Conservation (phyloP, 768 basidiomycete genomes). For the Tricholoma hemisulphureum region DNA sequence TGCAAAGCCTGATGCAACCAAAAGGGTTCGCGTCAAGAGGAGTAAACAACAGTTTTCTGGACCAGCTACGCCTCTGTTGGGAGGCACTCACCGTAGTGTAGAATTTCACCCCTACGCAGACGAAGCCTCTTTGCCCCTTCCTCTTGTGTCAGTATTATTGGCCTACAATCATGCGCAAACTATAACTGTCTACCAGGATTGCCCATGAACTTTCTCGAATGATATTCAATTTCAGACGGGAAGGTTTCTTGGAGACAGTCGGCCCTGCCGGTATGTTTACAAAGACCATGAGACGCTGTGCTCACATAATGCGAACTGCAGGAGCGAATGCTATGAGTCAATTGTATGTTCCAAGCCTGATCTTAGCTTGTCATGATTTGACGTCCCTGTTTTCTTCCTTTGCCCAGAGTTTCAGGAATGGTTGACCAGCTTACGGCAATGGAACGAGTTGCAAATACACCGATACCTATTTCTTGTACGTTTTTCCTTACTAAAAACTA, state of each 20-base stretch:
- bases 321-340: slow-evolving; percentile 76
- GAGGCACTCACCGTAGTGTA: slow-evolving; percentile 50
- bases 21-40: slow-evolving; percentile 67
- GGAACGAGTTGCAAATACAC: slow-evolving; percentile 90
- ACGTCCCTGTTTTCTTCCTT: slow-evolving; percentile 2
- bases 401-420: slow-evolving; percentile 67
- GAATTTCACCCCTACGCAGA: slow-evolving; percentile 61
- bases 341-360: slow-evolving; percentile 40
- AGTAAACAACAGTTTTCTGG: slow-evolving; percentile 57
- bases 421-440: slow-evolving; percentile 82
- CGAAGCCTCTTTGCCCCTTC: slow-evolving; percentile 71
- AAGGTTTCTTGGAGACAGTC: slow-evolving; percentile 83
- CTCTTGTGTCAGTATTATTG: slow-evolving; percentile 57
- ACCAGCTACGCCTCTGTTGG: slow-evolving; percentile 62
- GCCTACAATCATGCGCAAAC: background rate
- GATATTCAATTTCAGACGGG: slow-evolving; percentile 72
- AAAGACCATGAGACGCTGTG: background rate
- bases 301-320: slow-evolving; percentile 22
- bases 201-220: slow-evolving; percentile 74
- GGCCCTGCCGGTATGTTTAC: slow-evolving; percentile 73
- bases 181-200: slow-evolving; percentile 44
- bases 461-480: slow-evolving; percentile 75
- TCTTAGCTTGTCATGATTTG: background rate
- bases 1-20: slow-evolving; percentile 51
- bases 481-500: slow-evolving; percentile 5